Conservation (phyloP, 2,329 filamentous ascomycete species). For the Fusarium chaquense region DNA sequence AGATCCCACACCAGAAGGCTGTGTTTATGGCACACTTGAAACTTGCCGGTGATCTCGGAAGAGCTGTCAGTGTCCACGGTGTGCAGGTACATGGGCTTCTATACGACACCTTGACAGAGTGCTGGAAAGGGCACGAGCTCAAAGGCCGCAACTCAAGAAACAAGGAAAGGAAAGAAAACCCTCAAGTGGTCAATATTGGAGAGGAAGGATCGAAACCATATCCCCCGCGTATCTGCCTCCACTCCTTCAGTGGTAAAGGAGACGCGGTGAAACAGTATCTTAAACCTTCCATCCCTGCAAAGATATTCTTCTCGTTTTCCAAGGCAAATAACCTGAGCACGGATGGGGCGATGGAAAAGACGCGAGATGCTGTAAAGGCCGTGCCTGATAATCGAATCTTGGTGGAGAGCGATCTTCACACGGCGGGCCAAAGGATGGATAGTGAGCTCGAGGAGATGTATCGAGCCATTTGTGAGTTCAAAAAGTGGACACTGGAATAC, state of each 20-base stretch:
- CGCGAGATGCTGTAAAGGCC: constrained; percentile 72
- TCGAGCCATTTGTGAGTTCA: constrained; percentile 76
- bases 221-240: constrained; percentile 87
- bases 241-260: constrained; percentile 84
- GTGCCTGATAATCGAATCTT: constrained; percentile 82
- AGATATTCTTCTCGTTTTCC: constrained; percentile 89
- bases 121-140: constrained; percentile 74
- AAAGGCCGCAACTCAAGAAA: constrained; percentile 62
- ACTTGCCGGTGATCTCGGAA: constrained; percentile 73
- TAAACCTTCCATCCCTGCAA: constrained; percentile 75
- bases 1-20: constrained; percentile 72
- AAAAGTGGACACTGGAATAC: constrained; percentile 77
- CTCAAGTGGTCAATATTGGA: constrained; percentile 48
- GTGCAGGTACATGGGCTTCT: constrained; percentile 79
- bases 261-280: constrained; percentile 82
- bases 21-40: constrained; percentile 73
- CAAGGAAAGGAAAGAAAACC: constrained; percentile 29
- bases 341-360: constrained; percentile 58
- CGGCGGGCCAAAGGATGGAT: constrained; percentile 84
- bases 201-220: constrained; percentile 58
- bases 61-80: constrained; percentile 74
- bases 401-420: constrained; percentile 88
- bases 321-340: constrained; percentile 78
- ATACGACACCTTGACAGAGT: constrained; percentile 69
- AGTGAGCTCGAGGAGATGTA: constrained; percentile 76